Evolutionary conservation across 1,284 basidiomycete genomes (phyloP), one percentile per base, ranked within the genome.

Genomic region (Sporisorium reilianum): DNA sequence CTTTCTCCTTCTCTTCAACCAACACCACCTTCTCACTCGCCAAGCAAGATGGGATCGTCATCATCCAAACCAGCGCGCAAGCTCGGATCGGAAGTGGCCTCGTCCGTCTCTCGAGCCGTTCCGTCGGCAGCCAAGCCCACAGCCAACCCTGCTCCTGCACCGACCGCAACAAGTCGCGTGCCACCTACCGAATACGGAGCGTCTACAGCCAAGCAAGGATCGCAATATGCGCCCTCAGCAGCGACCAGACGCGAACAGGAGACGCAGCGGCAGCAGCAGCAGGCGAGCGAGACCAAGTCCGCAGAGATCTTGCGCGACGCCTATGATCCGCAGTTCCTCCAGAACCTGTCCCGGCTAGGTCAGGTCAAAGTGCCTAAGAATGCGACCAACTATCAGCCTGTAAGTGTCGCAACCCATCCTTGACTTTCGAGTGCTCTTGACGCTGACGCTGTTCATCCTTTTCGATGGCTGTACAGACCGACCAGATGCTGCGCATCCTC

Each of bases 51-150:
- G 76, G 76, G 76, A 10, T 78, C 76, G 12, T 62, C 72, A 22
- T 64, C 72, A 1, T 78, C 76, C 20, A 78, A 78, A 46, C 76
- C 76, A n/a, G 68, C 65, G 0, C 71, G 72, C 32, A 78, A 71
- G 63, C 68, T 78, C 10, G 76, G 69, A 1, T 65, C 58, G 9
- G 51, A 66, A 25, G 64, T 70, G 0, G 60, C 71, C 9, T 65
- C 68, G 28, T 51, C 75, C 18, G 67, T 74, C 38, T 53, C 67
- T 3, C 51, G 71, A 12, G 28, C 56, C 2, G 55, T 64, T 0
- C 64, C 60, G 3, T 56, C 66, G 22, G 64, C 68, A 25, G 61
- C 65, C 26, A 62, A 59, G 45, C 59, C 65, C 9, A 45, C 63
- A 18, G 26, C 58, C 34, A 48, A 51, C 6, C 32, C 64, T 30